These are phyloP conservation scores for Colletotrichum viniferum DNA, from an alignment of 2,329 filamentous ascomycete genomes.

Conservation along the genomic window DNA sequence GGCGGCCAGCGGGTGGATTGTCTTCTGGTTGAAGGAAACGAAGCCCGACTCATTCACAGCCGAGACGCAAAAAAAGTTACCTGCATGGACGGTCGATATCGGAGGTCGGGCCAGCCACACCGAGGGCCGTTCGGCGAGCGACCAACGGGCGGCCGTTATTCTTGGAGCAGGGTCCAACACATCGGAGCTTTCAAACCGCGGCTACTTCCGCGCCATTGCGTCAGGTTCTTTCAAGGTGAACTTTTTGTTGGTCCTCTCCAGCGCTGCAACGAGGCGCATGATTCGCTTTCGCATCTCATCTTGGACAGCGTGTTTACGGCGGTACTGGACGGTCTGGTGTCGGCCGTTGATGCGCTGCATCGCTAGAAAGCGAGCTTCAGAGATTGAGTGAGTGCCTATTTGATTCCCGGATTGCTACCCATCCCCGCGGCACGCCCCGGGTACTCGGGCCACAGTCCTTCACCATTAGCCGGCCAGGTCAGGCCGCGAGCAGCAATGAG, in stretches of 20 bases:
- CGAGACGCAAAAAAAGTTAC: constrained; percentile 6
- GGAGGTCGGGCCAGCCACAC: constrained; percentile 18
- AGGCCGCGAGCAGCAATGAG: neutral
- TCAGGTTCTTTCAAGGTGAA: neutral
- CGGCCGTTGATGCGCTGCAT: neutral
- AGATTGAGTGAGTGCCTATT: neutral
- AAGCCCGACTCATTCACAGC: neutral
- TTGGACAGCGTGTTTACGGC: neutral
- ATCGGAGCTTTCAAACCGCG: neutral
- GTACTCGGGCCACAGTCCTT: neutral
- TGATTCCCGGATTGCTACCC: neutral
- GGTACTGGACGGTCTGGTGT: neutral
- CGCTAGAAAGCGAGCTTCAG: neutral
- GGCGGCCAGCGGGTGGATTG: neutral
- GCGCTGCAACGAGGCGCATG: neutral
- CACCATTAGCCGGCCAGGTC: neutral
- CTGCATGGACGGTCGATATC: constrained; percentile 15
- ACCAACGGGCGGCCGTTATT: constrained; percentile 2
- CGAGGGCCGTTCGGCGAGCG: constrained; percentile 18
- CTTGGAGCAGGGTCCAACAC: neutral
- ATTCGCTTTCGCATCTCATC: neutral
- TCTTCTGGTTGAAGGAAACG: neutral
- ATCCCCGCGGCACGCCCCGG: neutral
- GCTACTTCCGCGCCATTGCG: neutral
- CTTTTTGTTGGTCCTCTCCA: neutral